phyloP scores from a whole-genome alignment of 305 asterid species.

The Fraxinus ornus region DNA sequence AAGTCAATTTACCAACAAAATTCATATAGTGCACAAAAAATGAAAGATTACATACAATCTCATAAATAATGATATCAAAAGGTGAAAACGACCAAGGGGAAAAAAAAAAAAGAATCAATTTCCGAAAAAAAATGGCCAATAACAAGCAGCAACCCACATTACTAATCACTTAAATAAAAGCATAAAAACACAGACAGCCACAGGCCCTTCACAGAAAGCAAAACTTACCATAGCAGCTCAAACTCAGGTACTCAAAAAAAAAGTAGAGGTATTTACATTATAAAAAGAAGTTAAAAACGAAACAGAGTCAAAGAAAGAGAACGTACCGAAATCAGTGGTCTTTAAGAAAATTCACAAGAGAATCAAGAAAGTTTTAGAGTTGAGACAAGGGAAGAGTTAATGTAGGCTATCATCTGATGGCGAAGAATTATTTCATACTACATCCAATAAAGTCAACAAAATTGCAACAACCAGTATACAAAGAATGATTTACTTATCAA shows the following conservation, averaged over 20 bases:
- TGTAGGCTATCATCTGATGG: background rate
- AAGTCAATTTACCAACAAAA: background rate
- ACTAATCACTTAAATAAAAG: background rate
- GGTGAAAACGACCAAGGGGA: background rate
- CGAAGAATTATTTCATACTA: background rate
- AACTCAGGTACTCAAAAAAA: too few species aligned
- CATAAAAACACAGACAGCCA: background rate
- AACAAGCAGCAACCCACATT: background rate
- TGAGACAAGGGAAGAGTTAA: background rate
- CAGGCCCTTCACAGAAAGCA: background rate
- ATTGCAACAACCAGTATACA: background rate
- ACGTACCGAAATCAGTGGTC: background rate
- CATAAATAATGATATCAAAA: background rate
- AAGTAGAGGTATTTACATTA: background rate
- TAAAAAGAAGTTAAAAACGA: too few species aligned
- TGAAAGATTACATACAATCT: background rate
- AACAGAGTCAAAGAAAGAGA: background rate
- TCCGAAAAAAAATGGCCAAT: background rate
- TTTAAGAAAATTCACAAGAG: background rate
- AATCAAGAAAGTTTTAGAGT: background rate
- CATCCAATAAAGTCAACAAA: background rate
- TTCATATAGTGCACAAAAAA: background rate
- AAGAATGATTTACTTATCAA: background rate
- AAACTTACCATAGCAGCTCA: background rate
- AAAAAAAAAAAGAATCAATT: too few species aligned